These are phyloP conservation scores for Russula vinacea DNA, from an alignment of 768 basidiomycete genomes.

Conservation along the genomic window DNA sequence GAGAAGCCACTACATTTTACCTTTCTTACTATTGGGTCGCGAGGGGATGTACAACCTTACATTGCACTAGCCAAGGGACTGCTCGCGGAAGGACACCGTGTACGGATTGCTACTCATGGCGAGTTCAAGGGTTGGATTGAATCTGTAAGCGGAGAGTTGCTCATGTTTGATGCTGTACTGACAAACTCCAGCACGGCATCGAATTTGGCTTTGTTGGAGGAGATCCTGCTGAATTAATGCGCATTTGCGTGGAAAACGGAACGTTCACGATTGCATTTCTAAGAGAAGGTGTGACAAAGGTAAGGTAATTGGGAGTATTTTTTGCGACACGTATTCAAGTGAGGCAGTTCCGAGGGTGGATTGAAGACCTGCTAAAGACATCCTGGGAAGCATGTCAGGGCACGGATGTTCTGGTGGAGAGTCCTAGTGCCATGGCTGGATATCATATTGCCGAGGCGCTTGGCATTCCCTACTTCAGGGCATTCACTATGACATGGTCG, in stretches of 20 bases:
- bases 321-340: slow-evolving; percentile 16
- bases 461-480: slow-evolving; percentile 88
- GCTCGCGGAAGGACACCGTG: slow-evolving; percentile 83
- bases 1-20: slow-evolving; percentile 82
- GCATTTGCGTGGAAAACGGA: slow-evolving; percentile 97
- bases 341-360: slow-evolving; percentile 89
- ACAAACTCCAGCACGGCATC: slow-evolving; percentile 73
- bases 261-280: slow-evolving; percentile 95
- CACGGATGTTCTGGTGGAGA: slow-evolving; percentile 90
- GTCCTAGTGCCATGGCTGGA: slow-evolving; percentile 96
- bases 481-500: slow-evolving; percentile 98
- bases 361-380: slow-evolving; percentile 91
- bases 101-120: slow-evolving; percentile 89
- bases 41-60: slow-evolving; percentile 98
- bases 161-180: not conserved
- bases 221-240: slow-evolving; percentile 96
- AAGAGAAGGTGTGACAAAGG: slow-evolving; percentile 86
- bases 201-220: slow-evolving; percentile 93
- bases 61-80: slow-evolving; percentile 92
- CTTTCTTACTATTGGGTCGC: slow-evolving; percentile 91
- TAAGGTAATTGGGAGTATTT: slow-evolving; percentile 34
- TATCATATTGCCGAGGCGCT: slow-evolving; percentile 96
- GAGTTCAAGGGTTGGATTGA: slow-evolving; percentile 96
- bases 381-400: slow-evolving; percentile 97
- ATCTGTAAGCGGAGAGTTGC: slow-evolving; percentile 54